Evolutionary conservation across 441 rosid species (phyloP).

Genomic region (Cnidoscolus chayamansa): DNA sequence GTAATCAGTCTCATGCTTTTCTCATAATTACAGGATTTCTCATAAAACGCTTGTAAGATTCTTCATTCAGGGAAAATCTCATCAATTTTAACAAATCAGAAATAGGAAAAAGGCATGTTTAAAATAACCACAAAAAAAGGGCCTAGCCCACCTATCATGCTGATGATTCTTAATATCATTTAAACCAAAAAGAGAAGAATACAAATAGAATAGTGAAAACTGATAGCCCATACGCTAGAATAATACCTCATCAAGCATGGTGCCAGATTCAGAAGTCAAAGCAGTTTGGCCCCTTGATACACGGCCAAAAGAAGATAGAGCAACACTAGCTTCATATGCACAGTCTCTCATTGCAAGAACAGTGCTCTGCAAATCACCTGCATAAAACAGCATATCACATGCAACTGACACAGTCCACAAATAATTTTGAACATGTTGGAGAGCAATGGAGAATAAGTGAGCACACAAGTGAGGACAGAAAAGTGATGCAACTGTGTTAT

Average conservation of each 20-base stretch:
- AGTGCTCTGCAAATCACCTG: conserved; percentile 81
- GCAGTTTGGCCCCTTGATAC: conserved; percentile 85
- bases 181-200: background rate
- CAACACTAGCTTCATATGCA: conserved; percentile 81
- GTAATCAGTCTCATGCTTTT: too few relatives aligned
- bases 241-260: conserved; percentile 97
- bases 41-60: too few relatives aligned
- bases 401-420: conserved; percentile 3
- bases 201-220: background rate
- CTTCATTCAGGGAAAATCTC: too few relatives aligned
- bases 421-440: background rate
- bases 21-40: too few relatives aligned
- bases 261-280: conserved; percentile 92
- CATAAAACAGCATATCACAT: conserved; percentile 26
- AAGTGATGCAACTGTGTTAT: background rate
- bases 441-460: background rate
- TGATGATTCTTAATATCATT: background rate
- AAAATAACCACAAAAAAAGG: background rate
- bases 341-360: conserved; percentile 88
- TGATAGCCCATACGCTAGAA: conserved; percentile 16
- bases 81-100: background rate
- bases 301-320: conserved; percentile 70
- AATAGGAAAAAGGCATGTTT: background rate
- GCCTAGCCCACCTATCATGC: background rate
- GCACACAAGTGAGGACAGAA: conserved; percentile 1